phyloP scores from a whole-genome alignment of 352 stramenopile species.

The Aphanomyces cochlioides region DNA sequence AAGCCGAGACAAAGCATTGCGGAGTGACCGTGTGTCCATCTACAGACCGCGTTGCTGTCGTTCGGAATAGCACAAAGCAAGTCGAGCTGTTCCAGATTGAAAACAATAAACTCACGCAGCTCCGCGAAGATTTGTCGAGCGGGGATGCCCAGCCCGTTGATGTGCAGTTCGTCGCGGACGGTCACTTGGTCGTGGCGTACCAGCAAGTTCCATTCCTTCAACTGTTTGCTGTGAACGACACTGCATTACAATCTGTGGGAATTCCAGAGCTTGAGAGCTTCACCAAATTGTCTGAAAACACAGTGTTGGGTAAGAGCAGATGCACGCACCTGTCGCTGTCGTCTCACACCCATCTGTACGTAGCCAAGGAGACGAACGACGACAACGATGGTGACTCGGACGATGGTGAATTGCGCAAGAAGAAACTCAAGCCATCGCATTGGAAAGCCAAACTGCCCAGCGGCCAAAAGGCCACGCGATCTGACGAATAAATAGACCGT shows the following conservation, averaged over 20 bases:
- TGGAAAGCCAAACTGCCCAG: slow-evolving; percentile 43
- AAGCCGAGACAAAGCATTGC: slow-evolving; percentile 27
- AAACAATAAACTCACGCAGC: slow-evolving; percentile 34
- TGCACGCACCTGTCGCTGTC: too few species aligned
- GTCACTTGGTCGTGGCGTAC: slow-evolving; percentile 52
- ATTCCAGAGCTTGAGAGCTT: slow-evolving; percentile 37
- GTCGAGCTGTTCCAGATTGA: slow-evolving; percentile 59
- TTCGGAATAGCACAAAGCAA: slow-evolving; percentile 43
- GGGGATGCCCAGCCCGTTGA: slow-evolving; percentile 34
- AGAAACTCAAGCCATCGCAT: slow-evolving; percentile 58
- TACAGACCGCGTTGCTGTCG: slow-evolving; percentile 54
- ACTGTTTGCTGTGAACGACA: slow-evolving; percentile 44
- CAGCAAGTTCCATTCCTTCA: slow-evolving; percentile 58
- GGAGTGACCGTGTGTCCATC: slow-evolving; percentile 54
- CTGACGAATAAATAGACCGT: background rate
- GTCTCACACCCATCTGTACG: too few species aligned
- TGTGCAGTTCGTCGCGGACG: slow-evolving; percentile 44
- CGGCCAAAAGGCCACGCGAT: background rate
- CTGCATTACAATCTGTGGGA: background rate
- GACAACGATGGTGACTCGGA: slow-evolving; percentile 48
- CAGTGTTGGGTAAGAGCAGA: slow-evolving; percentile 45
- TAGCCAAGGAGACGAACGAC: slow-evolving; percentile 31
- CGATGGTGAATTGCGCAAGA: slow-evolving; percentile 74
- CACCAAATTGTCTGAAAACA: slow-evolving; percentile 43
- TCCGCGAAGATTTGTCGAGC: slow-evolving; percentile 47